phyloP scores from a whole-genome alignment of 2,329 filamentous ascomycete species.

The Aspergillus brunneoviolaceus region DNA sequence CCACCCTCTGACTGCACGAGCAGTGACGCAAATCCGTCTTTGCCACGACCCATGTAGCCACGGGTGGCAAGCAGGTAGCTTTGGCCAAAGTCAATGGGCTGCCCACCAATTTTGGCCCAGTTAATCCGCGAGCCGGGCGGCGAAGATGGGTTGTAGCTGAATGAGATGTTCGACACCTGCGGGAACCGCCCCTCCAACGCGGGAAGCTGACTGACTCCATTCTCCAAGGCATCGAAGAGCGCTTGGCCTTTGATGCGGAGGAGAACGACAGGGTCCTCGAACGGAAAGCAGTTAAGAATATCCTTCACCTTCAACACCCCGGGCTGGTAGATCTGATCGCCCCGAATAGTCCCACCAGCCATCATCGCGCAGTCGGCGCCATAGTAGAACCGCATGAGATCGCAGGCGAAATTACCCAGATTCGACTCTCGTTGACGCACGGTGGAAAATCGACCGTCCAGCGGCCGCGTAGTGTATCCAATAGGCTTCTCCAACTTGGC shows the following conservation, averaged over 20 bases:
- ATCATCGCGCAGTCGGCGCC: constrained; percentile 78
- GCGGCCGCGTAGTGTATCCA: constrained; percentile 76
- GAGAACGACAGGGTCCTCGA: constrained; percentile 85
- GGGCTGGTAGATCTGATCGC: constrained; percentile 83
- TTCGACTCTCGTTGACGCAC: constrained; percentile 78
- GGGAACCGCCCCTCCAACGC: constrained; percentile 82
- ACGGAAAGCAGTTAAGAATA: constrained; percentile 86
- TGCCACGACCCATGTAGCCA: constrained; percentile 86
- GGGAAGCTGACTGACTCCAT: constrained; percentile 75
- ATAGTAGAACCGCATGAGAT: constrained; percentile 85
- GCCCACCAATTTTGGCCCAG: constrained; percentile 60
- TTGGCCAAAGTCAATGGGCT: constrained; percentile 61
- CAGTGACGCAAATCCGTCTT: constrained; percentile 78
- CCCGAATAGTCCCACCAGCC: constrained; percentile 80
- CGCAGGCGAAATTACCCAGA: constrained; percentile 85
- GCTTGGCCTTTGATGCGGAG: constrained; percentile 69
- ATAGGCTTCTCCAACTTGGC: constrained; percentile 77
- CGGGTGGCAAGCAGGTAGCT: constrained; percentile 75
- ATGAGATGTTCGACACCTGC: constrained; percentile 80
- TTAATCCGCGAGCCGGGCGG: constrained; percentile 63
- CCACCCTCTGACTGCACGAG: constrained; percentile 76
- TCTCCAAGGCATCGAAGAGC: constrained; percentile 78
- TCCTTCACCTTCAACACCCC: constrained; percentile 76
- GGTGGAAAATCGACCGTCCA: constrained; percentile 84
- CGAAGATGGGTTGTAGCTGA: constrained; percentile 66